Conservation (phyloP, 768 basidiomycete species). For the Boletus speciosus region DNA sequence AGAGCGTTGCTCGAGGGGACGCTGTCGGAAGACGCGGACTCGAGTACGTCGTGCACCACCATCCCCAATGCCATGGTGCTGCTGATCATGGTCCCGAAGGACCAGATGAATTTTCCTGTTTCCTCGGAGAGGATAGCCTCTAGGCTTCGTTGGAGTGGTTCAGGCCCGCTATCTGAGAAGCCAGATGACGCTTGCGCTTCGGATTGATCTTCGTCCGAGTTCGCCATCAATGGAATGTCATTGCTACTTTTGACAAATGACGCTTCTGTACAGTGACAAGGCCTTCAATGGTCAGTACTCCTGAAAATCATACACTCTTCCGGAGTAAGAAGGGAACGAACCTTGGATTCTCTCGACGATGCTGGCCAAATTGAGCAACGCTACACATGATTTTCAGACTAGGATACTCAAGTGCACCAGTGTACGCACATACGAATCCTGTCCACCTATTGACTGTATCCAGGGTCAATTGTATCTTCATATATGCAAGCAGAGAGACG, state of each 20-base stretch:
- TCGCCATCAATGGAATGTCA: not conserved
- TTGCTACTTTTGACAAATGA: not conserved
- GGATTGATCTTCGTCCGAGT: not conserved
- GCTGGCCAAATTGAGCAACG: not conserved
- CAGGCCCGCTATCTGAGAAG: not conserved
- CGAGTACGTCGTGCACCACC: not conserved
- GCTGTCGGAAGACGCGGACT: not conserved
- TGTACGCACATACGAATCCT: too few species aligned
- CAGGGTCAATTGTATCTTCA: too few species aligned
- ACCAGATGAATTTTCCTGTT: not conserved
- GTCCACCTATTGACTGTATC: too few species aligned
- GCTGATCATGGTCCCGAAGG: constrained; percentile 5
- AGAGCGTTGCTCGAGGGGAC: not conserved
- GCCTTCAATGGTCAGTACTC: not conserved
- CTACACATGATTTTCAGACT: not conserved
- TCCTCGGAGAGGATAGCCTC: constrained; percentile 2
- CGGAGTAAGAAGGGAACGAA: not conserved
- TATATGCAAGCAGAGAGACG: too few species aligned
- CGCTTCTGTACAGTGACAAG: not conserved
- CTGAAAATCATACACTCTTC: not conserved
- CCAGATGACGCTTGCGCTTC: not conserved
- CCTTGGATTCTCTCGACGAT: not conserved
- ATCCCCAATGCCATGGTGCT: not conserved
- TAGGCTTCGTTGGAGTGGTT: not conserved
- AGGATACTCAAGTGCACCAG: not conserved